Base-by-base conservation (phyloP, 208 protist species). In the Leishmania arabica region DNA sequence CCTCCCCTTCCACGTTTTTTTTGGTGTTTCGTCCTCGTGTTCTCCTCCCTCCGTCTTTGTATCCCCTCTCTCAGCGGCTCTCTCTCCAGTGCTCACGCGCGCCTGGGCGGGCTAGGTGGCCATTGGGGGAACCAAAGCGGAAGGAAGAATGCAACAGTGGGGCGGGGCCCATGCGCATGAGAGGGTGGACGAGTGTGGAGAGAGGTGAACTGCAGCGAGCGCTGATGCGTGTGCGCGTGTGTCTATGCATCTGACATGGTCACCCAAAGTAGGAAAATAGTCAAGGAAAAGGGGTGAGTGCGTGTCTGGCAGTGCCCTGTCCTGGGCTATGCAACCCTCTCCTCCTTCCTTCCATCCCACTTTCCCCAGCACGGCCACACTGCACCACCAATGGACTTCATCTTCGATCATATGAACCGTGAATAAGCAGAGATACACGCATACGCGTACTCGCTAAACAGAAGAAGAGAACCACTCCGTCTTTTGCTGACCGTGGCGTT, bases 231-330 rank as follows among this genome's bases (percentile, higher is more conserved):
- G 24, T 31, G 24, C 27, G 13, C 42, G 27, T 45, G 40, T 15
- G 37, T 53, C 45, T 49, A 40, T 47, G 40, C 19, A 42, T 45
- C 66, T 54, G 69, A 40, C 24, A 6, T 78, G 34, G 27, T 21
- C 31, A 45, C 37, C 34, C 75, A 45, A 47, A 27, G n/a, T 11
- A 66, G 31, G 34, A 45, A 82, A 27, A 72, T 13, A 65, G 76
- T 34, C 53, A 42, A 51, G 34, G 75, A 27, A 70, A 42, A 51
- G n/a, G 56, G 56, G 64, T 8, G 45, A 34, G 34, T 40, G 34
- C 37, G 17, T 65, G 31, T 79, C 34, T 51, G 65, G 51, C 51
- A 54, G 40, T 49, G 65, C 65, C 51, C 79, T 80, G 31, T 82
- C 51, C 76, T 84, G 70, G 24, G 31, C 68, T 58, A 8, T 34